Conservation (phyloP, 495 filamentous ascomycete genomes). For the Aspergillus ostianus region DNA sequence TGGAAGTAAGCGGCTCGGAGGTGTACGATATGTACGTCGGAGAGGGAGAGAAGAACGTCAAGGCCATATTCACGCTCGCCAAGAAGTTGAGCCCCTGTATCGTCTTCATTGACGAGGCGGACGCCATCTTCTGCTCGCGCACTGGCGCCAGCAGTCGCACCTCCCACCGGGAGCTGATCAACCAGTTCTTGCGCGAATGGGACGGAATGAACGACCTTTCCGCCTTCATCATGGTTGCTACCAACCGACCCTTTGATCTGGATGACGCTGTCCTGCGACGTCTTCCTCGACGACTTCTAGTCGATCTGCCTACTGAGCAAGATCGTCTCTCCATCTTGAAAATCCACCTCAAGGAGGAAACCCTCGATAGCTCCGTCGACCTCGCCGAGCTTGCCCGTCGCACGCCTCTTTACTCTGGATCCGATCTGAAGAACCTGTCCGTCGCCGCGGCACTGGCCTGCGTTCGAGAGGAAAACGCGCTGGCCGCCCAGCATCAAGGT, state of each 20-base stretch:
- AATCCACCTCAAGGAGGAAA: constrained; percentile 82
- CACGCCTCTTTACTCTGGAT: constrained; percentile 94
- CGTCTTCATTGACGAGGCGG: constrained; percentile 96
- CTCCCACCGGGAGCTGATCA: constrained; percentile 86
- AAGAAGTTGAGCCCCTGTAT: constrained; percentile 91
- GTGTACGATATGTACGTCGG: constrained; percentile 97
- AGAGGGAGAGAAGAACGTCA: constrained; percentile 95
- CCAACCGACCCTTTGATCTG: constrained; percentile 90
- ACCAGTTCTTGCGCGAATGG: constrained; percentile 98
- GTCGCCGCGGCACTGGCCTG: constrained; percentile 89
- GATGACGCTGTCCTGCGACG: constrained; percentile 88
- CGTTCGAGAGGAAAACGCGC: constrained; percentile 77
- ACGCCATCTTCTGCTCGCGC: constrained; percentile 81
- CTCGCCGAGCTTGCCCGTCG: constrained; percentile 66
- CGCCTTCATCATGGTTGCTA: constrained; percentile 99
- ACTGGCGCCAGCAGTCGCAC: constrained; percentile 55
- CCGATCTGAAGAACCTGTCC: constrained; percentile 89
- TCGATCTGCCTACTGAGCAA: constrained; percentile 78
- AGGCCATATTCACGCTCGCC: constrained; percentile 86
- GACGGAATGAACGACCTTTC: constrained; percentile 84
- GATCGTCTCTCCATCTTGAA: constrained; percentile 78
- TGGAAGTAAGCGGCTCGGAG: constrained; percentile 70
- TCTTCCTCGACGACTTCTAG: constrained; percentile 77
- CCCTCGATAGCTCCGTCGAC: constrained; percentile 65
- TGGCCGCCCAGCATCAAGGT: constrained; percentile 51